phyloP scores from a whole-genome alignment of 2,329 filamentous ascomycete genomes.

The Pseudocercospora musae region DNA sequence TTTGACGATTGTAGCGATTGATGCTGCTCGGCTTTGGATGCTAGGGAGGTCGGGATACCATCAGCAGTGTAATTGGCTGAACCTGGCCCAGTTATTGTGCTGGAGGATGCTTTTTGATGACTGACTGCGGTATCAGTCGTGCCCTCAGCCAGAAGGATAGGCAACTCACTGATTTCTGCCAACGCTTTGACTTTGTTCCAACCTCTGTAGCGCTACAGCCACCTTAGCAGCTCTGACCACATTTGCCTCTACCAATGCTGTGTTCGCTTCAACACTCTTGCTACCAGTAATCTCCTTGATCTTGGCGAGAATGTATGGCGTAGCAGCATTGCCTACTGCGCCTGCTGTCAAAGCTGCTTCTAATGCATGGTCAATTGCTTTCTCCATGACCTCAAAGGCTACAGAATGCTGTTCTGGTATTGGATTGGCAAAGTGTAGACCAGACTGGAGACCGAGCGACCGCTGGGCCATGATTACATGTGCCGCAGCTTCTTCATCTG shows the following conservation, averaged over 20 bases:
- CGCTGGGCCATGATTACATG: constrained; percentile 82
- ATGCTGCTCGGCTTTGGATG: not conserved
- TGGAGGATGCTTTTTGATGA: not conserved
- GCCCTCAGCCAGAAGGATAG: not conserved
- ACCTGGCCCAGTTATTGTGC: not conserved
- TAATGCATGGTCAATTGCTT: constrained; percentile 65
- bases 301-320: constrained; percentile 74
- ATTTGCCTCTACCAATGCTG: constrained; percentile 65
- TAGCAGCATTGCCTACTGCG: constrained; percentile 71
- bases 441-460: constrained; percentile 68
- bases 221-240: constrained; percentile 63
- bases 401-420: constrained; percentile 70
- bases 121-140: not conserved
- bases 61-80: not conserved
- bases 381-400: constrained; percentile 66
- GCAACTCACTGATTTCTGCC: constrained; percentile 16
- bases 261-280: constrained; percentile 71
- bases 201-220: constrained; percentile 58
- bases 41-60: not conserved
- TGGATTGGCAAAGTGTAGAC: constrained; percentile 84
- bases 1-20: not conserved
- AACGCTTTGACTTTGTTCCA: constrained; percentile 42
- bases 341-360: constrained; percentile 62
- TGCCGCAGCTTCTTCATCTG: constrained; percentile 77
- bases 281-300: constrained; percentile 75